These are phyloP conservation scores for Mortierella sp. DNA, from an alignment of 371 early-diverging fungal genomes.

Conservation along the genomic window DNA sequence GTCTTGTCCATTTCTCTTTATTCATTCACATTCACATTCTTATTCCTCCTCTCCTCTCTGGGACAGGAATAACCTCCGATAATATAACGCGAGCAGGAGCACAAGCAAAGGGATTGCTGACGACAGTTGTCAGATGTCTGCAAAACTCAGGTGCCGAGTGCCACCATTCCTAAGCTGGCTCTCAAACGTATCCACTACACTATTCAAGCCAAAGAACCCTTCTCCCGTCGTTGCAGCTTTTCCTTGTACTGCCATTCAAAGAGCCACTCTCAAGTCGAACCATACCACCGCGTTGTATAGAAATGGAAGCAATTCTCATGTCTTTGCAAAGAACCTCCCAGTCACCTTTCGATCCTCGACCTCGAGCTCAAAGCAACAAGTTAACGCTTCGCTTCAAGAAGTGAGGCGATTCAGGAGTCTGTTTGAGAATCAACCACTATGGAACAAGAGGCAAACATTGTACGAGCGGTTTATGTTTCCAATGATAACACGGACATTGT, in stretches of 20 bases:
- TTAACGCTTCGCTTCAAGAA: not conserved
- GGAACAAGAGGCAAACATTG: constrained; percentile 2
- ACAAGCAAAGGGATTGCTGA: not conserved
- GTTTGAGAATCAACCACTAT: not conserved
- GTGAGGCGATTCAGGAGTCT: not conserved
- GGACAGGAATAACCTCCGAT: not conserved
- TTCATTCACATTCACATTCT: not conserved
- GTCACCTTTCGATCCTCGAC: not conserved
- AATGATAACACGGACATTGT: not conserved
- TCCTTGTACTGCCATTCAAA: not conserved
- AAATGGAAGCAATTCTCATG: not conserved
- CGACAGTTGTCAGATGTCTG: not conserved
- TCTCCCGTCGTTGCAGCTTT: not conserved
- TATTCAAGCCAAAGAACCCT: not conserved
- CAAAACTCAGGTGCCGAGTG: not conserved
- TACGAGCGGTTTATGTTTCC: not conserved
- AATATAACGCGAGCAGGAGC: not conserved
- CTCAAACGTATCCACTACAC: not conserved
- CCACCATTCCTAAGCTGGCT: not conserved
- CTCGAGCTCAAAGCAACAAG: not conserved
- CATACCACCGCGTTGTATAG: not conserved
- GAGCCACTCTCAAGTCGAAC: not conserved
- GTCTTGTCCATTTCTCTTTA: not conserved
- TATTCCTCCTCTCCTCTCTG: too few relatives aligned
- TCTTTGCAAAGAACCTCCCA: too few relatives aligned